Evolutionary conservation across 2,329 filamentous ascomycete genomes (phyloP).

Genomic region (Fusarium fujikuroi): DNA sequence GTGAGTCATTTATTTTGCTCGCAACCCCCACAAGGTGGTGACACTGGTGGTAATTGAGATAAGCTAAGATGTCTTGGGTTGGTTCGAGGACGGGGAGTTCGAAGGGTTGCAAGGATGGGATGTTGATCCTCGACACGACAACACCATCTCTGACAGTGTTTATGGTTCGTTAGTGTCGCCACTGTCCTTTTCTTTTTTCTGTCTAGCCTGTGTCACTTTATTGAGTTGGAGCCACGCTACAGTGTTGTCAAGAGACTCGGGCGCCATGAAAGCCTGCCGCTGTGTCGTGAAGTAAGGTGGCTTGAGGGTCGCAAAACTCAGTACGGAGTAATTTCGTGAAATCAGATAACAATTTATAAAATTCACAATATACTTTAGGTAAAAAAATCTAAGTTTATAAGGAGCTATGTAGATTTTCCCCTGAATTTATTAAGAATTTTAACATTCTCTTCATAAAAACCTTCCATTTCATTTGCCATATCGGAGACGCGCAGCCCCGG

Average conservation of each 20-base stretch:
- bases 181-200: not conserved
- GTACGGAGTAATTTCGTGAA: not conserved
- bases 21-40: slow-evolving; percentile 23
- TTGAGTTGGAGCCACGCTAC: not conserved
- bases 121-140: not conserved
- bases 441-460: no score
- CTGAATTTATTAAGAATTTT: fast-evolving
- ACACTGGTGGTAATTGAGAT: slow-evolving; percentile 32
- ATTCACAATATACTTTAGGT: not conserved
- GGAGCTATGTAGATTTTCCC: fast-evolving
- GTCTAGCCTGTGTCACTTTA: no score
- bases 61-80: slow-evolving; percentile 27
- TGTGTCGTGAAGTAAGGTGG: fast-evolving
- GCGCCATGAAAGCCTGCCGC: not conserved
- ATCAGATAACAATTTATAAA: not conserved
- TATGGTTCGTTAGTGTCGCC: not conserved
- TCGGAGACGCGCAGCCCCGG: not conserved
- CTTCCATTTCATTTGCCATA: not conserved
- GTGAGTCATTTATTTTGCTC: slow-evolving; percentile 39
- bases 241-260: not conserved
- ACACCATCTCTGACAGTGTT: not conserved
- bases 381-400: no score
- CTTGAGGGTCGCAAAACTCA: not conserved
- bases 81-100: not conserved
- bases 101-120: not conserved